Evolutionary conservation across 441 rosid genomes (phyloP), one percentile per base, ranked within the genome.

Genomic region (Gossypium lobatum): DNA sequence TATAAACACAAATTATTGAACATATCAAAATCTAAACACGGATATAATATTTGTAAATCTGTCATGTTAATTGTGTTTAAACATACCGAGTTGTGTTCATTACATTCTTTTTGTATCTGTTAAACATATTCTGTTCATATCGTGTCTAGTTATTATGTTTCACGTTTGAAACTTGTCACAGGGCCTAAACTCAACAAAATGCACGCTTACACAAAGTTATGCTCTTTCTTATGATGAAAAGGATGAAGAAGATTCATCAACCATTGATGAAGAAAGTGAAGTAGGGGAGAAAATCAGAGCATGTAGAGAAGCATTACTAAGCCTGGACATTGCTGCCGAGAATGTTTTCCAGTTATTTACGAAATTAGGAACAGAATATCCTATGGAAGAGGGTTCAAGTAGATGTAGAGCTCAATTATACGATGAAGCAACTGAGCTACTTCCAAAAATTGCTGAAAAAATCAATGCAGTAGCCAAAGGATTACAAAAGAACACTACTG

Each of bases 361-460:
- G 20, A 60, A 60, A 60, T 14, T 88, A 73, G 80, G 72, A 39
- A 58, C 75, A 16, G 62, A 18, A 69, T 68, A 31, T 73, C 79
- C 85, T 0, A 55, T 75, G 45, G 86, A 82, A 73, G 64, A 81
- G 80, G 17, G 70, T 76, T 78, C 83, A 54, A 74, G 42, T 55
- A 83, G 80, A 64, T 59, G 79, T 11, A 77, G 74, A 83, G 80
- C 79, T 57, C 69, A 79, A 60, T 78, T 93, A 62, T 76, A 75
- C 26, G 72, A 81, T n/a, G 86, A 85, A 74, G 88, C 89, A 76
- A 84, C 85, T n/a, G 67, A 79, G 45, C 25, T 83, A 73, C 82
- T 93, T 55, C 89, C 93, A 75, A 70, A 85, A 48, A 74, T 93
- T 71, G 75, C 83, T 8, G 83, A 81, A 71, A 87, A 86, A 68